Evolutionary conservation across 2,329 filamentous ascomycete genomes (phyloP), one percentile per base, ranked within the genome.

Genomic region (Chaetomium olivaceum): DNA sequence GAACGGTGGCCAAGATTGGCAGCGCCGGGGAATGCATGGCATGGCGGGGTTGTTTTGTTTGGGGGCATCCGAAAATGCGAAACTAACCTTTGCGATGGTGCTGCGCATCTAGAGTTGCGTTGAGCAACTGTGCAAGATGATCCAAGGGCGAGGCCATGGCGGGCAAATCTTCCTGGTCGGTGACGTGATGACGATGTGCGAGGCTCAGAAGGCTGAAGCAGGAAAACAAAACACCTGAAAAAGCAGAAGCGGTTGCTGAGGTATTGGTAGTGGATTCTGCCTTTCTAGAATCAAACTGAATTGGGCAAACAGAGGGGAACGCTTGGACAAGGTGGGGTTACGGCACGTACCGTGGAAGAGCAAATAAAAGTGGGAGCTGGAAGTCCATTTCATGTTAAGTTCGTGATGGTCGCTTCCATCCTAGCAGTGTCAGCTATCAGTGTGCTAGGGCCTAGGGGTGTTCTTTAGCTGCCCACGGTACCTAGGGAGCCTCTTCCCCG

Each of bases 81-180:
- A 61, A 67, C 67, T 63, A 81, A 94, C 94, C 94, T 89, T 96
- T 90, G 79, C 92, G 93, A 79, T 94, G 92, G 78, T 94, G 89
- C 69, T 86, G 83, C 21, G 92, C 92, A 79, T 97, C 92, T 74
- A 98, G 86, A 74, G 93, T 98, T 74, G 92, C 92, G 79, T 96
- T 87, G 70, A 99, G 88, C 78, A 98, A 85, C 83, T 92, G 88
- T 69, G 92, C 90, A 77, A 97, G 82, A 67, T 80, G 79, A 71
- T 80, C 80, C 74, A 87, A 81, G 71, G 85, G 80, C 71, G 83
- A 80, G 75, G 84, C 83, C 85, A 87, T 87, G 75, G 76, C 67
- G 61, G 66, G 63, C 55, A 52, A 52, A 57, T 60, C 14, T 60
- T 58, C 48, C 31, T 4, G 29, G 25, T 23, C 12, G 4, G 54